Conservation (phyloP, 2,329 filamentous ascomycete genomes). For the Venturia carpophila region DNA sequence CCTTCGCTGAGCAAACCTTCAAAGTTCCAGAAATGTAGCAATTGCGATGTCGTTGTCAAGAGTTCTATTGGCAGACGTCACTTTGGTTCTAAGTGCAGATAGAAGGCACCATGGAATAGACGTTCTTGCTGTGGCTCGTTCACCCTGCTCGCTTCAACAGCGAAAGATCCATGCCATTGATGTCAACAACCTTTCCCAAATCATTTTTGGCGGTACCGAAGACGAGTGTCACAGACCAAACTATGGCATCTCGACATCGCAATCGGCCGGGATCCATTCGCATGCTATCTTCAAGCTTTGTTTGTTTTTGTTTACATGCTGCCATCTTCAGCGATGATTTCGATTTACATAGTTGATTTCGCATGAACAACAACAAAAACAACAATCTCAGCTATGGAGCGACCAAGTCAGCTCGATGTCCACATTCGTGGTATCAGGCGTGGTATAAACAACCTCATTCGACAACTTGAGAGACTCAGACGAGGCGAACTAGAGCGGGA, state of each 20-base stretch:
- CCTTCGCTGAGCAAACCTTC: neutral
- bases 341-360: neutral
- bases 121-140: neutral
- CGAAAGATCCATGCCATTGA: neutral
- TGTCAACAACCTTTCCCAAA: neutral
- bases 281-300: neutral
- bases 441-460: neutral
- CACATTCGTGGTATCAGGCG: neutral
- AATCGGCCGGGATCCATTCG: neutral
- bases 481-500: neutral
- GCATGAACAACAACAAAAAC: neutral
- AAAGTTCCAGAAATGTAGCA: neutral
- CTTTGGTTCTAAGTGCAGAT: neutral
- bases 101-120: neutral
- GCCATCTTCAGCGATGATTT: neutral
- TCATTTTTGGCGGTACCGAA: neutral
- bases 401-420: neutral
- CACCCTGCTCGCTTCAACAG: neutral
- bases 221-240: neutral
- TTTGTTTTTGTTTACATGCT: neutral
- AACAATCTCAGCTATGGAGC: neutral
- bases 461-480: neutral
- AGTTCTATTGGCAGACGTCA: neutral
- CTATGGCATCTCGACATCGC: neutral
- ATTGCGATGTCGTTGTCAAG: too few species aligned